A percentile compares a stretch with the other conserved stretches of the same genome.
Evolutionary conservation across 2,329 filamentous ascomycete genomes (phyloP).

Genomic region (Rhynchosporium graminicola): DNA sequence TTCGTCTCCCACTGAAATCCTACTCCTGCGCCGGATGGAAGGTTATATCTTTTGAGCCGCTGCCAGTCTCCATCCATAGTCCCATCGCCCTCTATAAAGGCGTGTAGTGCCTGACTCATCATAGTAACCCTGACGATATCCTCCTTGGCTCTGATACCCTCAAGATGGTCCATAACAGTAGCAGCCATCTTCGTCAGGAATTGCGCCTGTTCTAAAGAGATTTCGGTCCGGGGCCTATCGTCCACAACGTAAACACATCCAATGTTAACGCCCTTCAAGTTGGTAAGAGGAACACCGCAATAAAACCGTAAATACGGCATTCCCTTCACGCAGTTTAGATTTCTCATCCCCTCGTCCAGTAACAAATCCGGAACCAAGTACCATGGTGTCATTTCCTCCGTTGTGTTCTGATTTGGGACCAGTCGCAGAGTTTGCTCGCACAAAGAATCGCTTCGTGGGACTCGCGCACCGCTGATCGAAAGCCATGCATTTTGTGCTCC

Average conservation of each 20-base stretch:
- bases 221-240: conserved; percentile 52
- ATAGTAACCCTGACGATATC: conserved; percentile 53
- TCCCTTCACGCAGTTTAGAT: conserved; percentile 30
- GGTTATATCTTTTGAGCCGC: conserved; percentile 31
- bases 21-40: conserved; percentile 28
- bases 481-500: conserved; percentile 28
- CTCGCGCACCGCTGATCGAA: conserved; percentile 28
- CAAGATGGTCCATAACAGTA: conserved; percentile 61
- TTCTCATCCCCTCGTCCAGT: conserved; percentile 24
- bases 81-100: conserved; percentile 50
- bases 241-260: conserved; percentile 51
- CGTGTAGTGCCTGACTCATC: conserved; percentile 54
- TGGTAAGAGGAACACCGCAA: conserved; percentile 34
- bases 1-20: conserved; percentile 33
- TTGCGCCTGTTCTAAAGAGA: conserved; percentile 51
- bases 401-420: conserved; percentile 22
- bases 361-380: conserved; percentile 30
- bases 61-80: conserved; percentile 35
- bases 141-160: conserved; percentile 53
- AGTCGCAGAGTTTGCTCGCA: conserved; percentile 35
- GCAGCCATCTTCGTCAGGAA: conserved; percentile 58
- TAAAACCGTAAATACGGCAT: conserved; percentile 33
- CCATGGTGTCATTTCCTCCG: conserved; percentile 24
- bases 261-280: conserved; percentile 34
- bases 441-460: conserved; percentile 28